Base-by-base conservation (phyloP, 2,329 filamentous ascomycete genomes). In the Neonectria sp. region DNA sequence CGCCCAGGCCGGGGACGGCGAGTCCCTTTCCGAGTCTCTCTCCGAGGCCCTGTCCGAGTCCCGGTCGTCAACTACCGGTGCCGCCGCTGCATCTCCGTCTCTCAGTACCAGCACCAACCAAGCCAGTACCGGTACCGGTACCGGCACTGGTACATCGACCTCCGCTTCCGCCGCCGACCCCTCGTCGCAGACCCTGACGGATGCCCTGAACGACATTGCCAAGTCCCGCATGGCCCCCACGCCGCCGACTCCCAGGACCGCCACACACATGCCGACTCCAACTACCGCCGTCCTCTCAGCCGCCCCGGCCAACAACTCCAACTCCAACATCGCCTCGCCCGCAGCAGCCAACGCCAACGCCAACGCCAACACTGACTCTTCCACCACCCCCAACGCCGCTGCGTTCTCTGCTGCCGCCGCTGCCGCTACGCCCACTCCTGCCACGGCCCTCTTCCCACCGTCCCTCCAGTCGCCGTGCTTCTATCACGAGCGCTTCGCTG, bases 401-500 rank as follows among this genome's bases (percentile, higher is more conserved):
- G 35, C 35, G 15, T 40, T 40, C 13, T 21, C 33, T 31, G n/a
- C 31, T 25, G 31, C 27, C 49, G 58, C 56, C 45, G 56, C 66
- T 46, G 68, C 69, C 31, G 60, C 57, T 46, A 56, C 70, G 15
- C 64, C 72, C 51, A 63, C 70, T 45, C 53, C 63, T 9, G 63
- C 66, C 27, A 67, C 68, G 46, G 69, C 65, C 29, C 65, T 69
- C 49, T 63, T 75, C 29, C 66, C 63, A 31, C 68, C 91, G 12
- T 87, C 75, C 12, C 84, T 98, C 60, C 92, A 95, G 75, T 98
- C 95, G 51, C 96, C 96, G 15, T 99, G 96, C 84, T 99, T 97
- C 83, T 98, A 97, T 84, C 96, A 99, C 83, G 93, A 97, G 82
- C 91, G 95, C 69, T 99, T 99, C 78, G 96, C 98, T 75, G 95